Conservation (phyloP, 805 yeast species). For the Sporopachydermia quercuum region DNA sequence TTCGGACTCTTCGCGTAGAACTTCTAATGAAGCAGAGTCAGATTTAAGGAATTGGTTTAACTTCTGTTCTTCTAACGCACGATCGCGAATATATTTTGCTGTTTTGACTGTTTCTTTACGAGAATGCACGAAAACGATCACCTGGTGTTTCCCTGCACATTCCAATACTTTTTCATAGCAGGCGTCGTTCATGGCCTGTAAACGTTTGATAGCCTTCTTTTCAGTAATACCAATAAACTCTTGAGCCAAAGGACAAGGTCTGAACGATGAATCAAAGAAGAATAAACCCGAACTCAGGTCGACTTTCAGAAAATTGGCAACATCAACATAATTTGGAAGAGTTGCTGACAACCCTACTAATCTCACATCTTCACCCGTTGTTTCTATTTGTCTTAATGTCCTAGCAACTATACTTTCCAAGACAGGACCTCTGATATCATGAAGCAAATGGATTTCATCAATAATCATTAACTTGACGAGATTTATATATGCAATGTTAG, state of each 20-base stretch:
- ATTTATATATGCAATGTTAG: constrained; percentile 48
- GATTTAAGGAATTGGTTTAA: constrained; percentile 28
- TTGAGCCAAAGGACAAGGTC: constrained; percentile 90
- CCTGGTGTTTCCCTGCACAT: constrained; percentile 51
- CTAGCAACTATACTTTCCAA: constrained; percentile 78
- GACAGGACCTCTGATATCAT: constrained; percentile 93
- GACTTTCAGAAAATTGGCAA: constrained; percentile 66
- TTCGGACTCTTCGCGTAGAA: constrained; percentile 49
- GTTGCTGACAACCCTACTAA: constrained; percentile 87
- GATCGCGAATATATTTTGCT: constrained; percentile 57
- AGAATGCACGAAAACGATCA: constrained; percentile 85
- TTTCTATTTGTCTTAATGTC: constrained; percentile 33
- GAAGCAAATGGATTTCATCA: constrained; percentile 86
- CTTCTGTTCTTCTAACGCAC: constrained; percentile 40
- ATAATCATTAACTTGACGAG: constrained; percentile 60
- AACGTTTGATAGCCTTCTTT: constrained; percentile 59
- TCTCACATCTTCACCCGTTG: constrained; percentile 37
- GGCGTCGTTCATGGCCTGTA: constrained; percentile 78
- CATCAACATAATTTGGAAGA: constrained; percentile 77
- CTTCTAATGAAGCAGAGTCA: constrained; percentile 46
- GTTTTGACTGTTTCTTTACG: constrained; percentile 82
- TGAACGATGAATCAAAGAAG: constrained; percentile 65
- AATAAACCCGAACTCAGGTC: constrained; percentile 45
- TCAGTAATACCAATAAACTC: constrained; percentile 82
- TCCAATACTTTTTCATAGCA: constrained; percentile 72